These are phyloP conservation scores for Komagataella kurtzmanii DNA, from an alignment of 805 yeast species.

Conservation along the genomic window DNA sequence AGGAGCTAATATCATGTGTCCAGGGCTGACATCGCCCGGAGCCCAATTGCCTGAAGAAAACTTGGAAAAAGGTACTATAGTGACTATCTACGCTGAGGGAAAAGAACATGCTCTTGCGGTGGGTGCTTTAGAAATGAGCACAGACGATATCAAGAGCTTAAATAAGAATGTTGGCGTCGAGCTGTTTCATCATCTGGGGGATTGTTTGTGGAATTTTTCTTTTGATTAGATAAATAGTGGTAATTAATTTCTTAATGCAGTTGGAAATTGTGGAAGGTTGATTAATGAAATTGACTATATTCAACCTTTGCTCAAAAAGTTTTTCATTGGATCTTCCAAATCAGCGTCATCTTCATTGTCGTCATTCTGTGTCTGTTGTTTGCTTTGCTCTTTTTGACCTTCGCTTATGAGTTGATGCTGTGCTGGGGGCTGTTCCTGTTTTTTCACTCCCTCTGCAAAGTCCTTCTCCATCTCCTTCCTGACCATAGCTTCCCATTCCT, in stretches of 20 bases:
- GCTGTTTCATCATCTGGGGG: conserved; percentile 72
- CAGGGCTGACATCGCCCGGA: conserved; percentile 81
- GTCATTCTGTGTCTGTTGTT: neutral
- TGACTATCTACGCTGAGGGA: conserved; percentile 82
- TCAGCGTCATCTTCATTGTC: conserved; percentile 14
- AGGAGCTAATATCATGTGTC: conserved; percentile 96
- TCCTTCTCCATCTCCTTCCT: conserved; percentile 32
- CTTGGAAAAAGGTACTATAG: conserved; percentile 53
- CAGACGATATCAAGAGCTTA: conserved; percentile 69
- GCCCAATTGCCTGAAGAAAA: conserved; percentile 71
- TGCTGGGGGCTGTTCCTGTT: conserved; percentile 1
- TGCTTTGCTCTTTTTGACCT: neutral
- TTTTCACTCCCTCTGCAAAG: conserved; percentile 15
- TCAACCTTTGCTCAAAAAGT: conserved; percentile 8
- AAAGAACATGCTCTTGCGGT: conserved; percentile 84
- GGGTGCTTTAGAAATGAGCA: conserved; percentile 79
- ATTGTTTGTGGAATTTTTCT: conserved; percentile 64
- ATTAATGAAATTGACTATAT: neutral
- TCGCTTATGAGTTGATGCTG: conserved; percentile 3
- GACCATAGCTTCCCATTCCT: conserved; percentile 15
- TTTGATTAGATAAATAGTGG: neutral
- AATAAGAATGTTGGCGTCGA: conserved; percentile 90
- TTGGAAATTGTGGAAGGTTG: neutral
- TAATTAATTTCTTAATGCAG: neutral
- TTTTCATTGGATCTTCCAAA: conserved; percentile 25